Conservation (phyloP, 169 alveolate genomes). For the Besnoitia besnoiti region DNA sequence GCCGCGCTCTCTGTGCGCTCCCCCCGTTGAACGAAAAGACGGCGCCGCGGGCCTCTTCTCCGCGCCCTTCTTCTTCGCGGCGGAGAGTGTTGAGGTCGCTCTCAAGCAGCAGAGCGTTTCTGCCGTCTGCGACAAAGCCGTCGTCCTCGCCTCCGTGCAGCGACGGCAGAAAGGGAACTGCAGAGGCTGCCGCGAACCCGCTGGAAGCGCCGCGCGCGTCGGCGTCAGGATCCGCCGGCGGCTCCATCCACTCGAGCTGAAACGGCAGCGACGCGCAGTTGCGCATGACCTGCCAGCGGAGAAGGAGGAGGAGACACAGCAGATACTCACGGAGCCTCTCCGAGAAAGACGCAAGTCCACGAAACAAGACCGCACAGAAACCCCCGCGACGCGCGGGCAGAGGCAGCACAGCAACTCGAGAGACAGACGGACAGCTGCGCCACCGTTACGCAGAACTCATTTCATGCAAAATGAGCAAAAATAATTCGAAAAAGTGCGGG, state of each 20-base stretch:
- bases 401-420: neutral
- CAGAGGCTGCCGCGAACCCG: neutral
- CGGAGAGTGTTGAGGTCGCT: neutral
- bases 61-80: neutral
- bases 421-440: neutral
- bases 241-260: constrained; percentile 25
- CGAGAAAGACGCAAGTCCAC: neutral
- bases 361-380: neutral
- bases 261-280: neutral
- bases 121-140: neutral
- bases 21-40: no score
- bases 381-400: neutral
- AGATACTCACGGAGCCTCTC: neutral
- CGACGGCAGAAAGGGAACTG: neutral
- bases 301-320: neutral
- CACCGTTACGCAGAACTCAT: neutral
- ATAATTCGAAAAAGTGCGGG: neutral
- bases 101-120: neutral
- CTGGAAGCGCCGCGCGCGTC: neutral
- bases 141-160: neutral
- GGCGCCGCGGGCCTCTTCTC: no score
- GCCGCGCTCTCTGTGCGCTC: neutral
- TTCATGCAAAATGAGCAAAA: neutral
- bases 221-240: constrained; percentile 18
- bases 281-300: neutral